Base-by-base conservation (phyloP, 371 early-diverging fungal genomes). In the Actinomortierella ambigua region DNA sequence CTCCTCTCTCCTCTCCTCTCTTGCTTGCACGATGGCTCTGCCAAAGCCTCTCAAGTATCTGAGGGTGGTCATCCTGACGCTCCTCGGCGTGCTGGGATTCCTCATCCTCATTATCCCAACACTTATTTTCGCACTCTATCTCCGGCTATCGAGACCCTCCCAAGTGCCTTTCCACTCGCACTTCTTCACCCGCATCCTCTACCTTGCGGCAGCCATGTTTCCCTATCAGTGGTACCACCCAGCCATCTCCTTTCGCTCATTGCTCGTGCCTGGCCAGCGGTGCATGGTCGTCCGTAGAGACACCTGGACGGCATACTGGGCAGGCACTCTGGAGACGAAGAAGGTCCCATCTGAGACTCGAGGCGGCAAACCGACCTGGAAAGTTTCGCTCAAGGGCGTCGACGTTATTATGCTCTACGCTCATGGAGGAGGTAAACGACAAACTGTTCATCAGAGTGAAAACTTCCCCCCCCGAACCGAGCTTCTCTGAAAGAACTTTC, bases 391-490 rank as follows among this genome's bases (percentile, higher is more conserved):
- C 51, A 73, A 73, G 55, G 73, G 73, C 23, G 67, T 66, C 1
- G 73, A 73, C 15, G 63, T 73, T 11, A 73, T 73, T 42, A 62
- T 73, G 61, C 41, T 73, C 24, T 73, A 73, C 46, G 73, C 73
- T 9, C 73, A 73, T 50, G 73, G 73, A 41, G 73, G 73, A 14
- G 73, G 34, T 34, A 34, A 4, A 6, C 34, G 7, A 11, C 34
- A 34, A 6, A 34, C 11, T 34, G 34, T 34, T 4, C 11, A 4
- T 34, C 34, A 34, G 34, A 34, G 11, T n/a, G n/a, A n/a, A n/a
- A n/a, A n/a, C n/a, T n/a, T n/a, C n/a, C n/a, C n/a, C n/a, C n/a
- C n/a, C n/a, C n/a, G n/a, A n/a, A n/a, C n/a, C n/a, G n/a, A n/a
- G n/a, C n/a, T n/a, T n/a, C n/a, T n/a, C n/a, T n/a, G 34, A 34